Percentiles rank a stretch among this genome's conserved stretches.
These are phyloP conservation scores for Penicillium waksmanii DNA, from an alignment of 495 filamentous ascomycete genomes.

Conservation along the genomic window DNA sequence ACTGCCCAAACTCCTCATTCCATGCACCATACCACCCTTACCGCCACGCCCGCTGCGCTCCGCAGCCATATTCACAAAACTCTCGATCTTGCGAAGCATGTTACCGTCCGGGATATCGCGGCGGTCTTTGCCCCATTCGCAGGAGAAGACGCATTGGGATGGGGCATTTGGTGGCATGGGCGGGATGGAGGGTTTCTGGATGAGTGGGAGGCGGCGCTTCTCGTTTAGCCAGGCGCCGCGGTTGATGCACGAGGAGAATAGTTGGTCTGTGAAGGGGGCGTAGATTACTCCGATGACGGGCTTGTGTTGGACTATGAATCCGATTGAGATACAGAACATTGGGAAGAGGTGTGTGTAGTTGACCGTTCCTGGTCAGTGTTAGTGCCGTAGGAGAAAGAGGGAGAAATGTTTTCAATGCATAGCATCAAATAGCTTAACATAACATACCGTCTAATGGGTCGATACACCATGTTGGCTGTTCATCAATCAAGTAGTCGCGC, in stretches of 20 bases:
- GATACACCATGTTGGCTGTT: conserved; percentile 68
- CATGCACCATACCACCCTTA: conserved; percentile 67
- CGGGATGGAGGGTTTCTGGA: conserved; percentile 57
- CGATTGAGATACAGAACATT: conserved; percentile 74
- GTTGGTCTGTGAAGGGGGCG: conserved; percentile 64
- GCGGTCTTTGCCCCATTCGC: conserved; percentile 75
- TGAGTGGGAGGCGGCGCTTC: conserved; percentile 58
- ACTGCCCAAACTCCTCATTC: conserved; percentile 62
- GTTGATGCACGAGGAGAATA: conserved; percentile 63
- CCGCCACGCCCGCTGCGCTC: conserved; percentile 61
- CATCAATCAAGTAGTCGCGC: conserved; percentile 63
- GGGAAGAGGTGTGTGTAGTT: conserved; percentile 75
- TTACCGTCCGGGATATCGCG: conserved; percentile 64
- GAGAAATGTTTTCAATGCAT: too few species aligned
- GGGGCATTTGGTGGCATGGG: conserved; percentile 65
- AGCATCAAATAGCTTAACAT: too few species aligned
- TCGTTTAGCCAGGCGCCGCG: conserved; percentile 70
- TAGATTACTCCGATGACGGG: conserved; percentile 69
- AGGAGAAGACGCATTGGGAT: conserved; percentile 66
- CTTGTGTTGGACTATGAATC: conserved; percentile 56
- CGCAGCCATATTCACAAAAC: conserved; percentile 70
- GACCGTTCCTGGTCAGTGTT: conserved; percentile 52
- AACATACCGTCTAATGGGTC: conserved; percentile 65
- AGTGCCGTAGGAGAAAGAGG: neutral
- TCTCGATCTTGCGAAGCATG: conserved; percentile 67